These are phyloP conservation scores for Acanthamoeba healyi DNA, from an alignment of 208 protist species.

Conservation along the genomic window DNA sequence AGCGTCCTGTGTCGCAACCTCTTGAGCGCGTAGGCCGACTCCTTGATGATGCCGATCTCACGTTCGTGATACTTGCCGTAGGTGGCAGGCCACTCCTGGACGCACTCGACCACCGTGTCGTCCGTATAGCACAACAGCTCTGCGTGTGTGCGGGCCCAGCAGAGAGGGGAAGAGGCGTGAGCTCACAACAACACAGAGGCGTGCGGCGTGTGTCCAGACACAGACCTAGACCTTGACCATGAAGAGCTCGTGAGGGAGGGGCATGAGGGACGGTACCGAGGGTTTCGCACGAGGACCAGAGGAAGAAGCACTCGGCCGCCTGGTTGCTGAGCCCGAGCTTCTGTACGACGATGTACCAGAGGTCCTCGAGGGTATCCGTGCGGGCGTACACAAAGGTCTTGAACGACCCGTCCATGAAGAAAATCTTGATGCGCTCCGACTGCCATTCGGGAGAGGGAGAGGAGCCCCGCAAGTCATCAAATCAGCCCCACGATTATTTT, in stretches of 20 bases:
- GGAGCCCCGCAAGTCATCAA: background rate
- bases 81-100: conserved; percentile 32
- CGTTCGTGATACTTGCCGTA: conserved; percentile 51
- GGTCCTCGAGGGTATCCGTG: conserved; percentile 63
- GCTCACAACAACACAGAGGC: too few relatives aligned
- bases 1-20: conserved; percentile 16
- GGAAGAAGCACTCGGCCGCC: conserved; percentile 73
- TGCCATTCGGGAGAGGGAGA: too few relatives aligned
- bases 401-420: conserved; percentile 69
- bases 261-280: background rate
- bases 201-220: too few relatives aligned
- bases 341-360: conserved; percentile 58
- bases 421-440: conserved; percentile 74
- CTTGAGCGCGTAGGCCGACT: conserved; percentile 22
- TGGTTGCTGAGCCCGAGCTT: conserved; percentile 71
- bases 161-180: background rate
- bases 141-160: background rate
- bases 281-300: conserved; percentile 67
- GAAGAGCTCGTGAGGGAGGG: background rate
- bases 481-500: background rate
- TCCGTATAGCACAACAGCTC: conserved; percentile 71
- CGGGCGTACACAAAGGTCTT: conserved; percentile 48
- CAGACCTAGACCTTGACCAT: too few relatives aligned
- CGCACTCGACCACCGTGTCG: conserved; percentile 15
- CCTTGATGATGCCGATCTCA: conserved; percentile 58